Conservation (phyloP, 768 basidiomycete genomes). For the Suillus alpinus region DNA sequence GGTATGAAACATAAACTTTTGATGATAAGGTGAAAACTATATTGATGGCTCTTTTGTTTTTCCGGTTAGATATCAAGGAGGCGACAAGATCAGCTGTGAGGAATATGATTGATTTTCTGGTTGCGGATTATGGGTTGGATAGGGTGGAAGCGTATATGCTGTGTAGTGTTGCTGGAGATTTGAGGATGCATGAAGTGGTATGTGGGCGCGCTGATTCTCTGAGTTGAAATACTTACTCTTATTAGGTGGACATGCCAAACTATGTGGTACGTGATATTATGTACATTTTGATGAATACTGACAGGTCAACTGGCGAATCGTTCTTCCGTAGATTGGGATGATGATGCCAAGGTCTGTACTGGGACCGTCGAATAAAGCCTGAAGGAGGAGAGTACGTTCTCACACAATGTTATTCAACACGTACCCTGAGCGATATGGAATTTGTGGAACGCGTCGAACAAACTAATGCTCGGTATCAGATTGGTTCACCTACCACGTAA, state of each 20-base stretch:
- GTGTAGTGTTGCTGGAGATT: conserved; percentile 57
- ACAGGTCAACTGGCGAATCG: background rate
- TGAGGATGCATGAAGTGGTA: conserved; percentile 61
- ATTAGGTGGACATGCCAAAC: conserved; percentile 63
- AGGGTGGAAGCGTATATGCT: conserved; percentile 58
- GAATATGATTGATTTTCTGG: conserved; percentile 54
- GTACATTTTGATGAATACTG: background rate
- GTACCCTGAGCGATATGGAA: background rate
- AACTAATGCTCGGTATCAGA: background rate
- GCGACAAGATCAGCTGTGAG: conserved; percentile 56
- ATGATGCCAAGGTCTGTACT: conserved; percentile 51
- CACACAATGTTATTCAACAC: background rate
- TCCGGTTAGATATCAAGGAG: conserved; percentile 42
- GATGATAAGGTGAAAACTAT: background rate
- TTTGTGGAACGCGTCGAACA: background rate
- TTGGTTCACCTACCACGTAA: no score
- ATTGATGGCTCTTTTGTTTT: background rate
- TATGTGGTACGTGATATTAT: conserved; percentile 45
- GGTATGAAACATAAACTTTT: conserved; percentile 24
- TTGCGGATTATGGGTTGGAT: conserved; percentile 39
- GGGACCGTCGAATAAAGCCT: conserved; percentile 5
- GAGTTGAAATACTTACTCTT: background rate
- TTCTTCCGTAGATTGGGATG: conserved; percentile 46
- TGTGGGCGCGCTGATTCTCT: conserved; percentile 3
- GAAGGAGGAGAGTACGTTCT: background rate